phyloP scores from a whole-genome alignment of 2,329 filamentous ascomycete species.

The Akanthomyces lecanii region DNA sequence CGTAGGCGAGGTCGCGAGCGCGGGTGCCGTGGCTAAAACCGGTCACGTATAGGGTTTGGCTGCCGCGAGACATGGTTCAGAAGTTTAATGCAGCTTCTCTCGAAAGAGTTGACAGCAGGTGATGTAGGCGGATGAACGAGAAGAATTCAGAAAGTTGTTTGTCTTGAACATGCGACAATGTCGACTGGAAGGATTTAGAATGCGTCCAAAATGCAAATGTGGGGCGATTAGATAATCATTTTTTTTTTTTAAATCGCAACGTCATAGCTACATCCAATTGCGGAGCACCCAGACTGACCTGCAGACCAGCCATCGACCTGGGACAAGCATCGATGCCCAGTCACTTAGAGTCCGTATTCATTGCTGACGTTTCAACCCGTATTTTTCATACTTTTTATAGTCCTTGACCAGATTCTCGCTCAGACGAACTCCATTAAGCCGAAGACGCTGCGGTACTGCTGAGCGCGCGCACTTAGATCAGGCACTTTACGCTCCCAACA shows the following conservation, averaged over 20 bases:
- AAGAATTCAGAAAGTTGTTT: constrained; percentile 13
- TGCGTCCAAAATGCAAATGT: background rate
- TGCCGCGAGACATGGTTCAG: constrained; percentile 79
- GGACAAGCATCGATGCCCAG: constrained; percentile 7
- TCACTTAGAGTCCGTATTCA: background rate
- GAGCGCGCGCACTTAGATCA: background rate
- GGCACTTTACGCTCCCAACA: background rate
- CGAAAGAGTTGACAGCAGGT: constrained; percentile 5
- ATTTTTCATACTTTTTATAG: background rate
- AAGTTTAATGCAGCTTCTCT: constrained; percentile 4
- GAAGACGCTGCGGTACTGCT: background rate
- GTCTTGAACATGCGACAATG: constrained; percentile 8
- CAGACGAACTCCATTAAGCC: background rate
- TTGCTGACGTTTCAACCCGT: background rate
- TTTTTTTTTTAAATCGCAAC: background rate
- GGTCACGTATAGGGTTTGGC: constrained; percentile 95
- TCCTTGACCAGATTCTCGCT: background rate
- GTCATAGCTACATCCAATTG: constrained; percentile 10
- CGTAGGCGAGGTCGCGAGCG: constrained; percentile 98
- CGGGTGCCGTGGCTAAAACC: constrained; percentile 98
- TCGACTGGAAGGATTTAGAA: constrained; percentile 13
- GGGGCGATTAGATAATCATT: constrained; percentile 15
- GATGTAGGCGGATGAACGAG: constrained; percentile 5
- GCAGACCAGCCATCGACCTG: background rate
- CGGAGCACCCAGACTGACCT: background rate